Evolutionary conservation across 2,329 filamentous ascomycete genomes (phyloP).

Genomic region (Chrysosphaeria jannelii): DNA sequence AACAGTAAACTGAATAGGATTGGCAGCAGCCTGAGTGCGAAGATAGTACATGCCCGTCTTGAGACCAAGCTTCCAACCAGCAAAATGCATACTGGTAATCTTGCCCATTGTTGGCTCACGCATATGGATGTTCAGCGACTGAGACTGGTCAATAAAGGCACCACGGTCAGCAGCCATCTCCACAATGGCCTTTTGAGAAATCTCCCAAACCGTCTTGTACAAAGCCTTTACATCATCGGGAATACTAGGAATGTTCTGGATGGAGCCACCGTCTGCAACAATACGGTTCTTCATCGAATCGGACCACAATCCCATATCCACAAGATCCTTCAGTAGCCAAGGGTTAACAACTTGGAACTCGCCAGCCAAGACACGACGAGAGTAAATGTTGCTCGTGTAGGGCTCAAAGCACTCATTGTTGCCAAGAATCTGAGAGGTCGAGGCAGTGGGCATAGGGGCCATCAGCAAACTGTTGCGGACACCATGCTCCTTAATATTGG

Average conservation of each 20-base stretch:
- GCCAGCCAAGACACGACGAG: constrained; percentile 83
- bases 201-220: constrained; percentile 99
- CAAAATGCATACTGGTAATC: constrained; percentile 98
- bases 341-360: constrained; percentile 99
- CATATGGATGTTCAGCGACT: constrained; percentile 98
- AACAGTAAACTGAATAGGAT: constrained; percentile 96
- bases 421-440: constrained; percentile 87
- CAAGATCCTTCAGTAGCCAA: constrained; percentile 91
- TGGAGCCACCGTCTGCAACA: constrained; percentile 83
- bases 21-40: constrained; percentile 84
- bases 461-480: constrained; percentile 86
- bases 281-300: constrained; percentile 99
- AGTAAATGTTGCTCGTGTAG: constrained; percentile 99
- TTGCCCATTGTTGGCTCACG: constrained; percentile 99
- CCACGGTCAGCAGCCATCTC: constrained; percentile 97
- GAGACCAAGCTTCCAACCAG: constrained; percentile 93
- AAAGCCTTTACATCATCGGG: constrained; percentile 83
- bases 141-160: constrained; percentile 95
- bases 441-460: constrained; percentile 93
- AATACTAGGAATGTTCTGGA: constrained; percentile 93
- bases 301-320: constrained; percentile 93
- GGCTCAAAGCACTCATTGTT: constrained; percentile 99
- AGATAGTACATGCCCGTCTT: constrained; percentile 99
- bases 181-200: constrained; percentile 79
- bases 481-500: constrained; percentile 72